Evolutionary conservation across 2,329 filamentous ascomycete genomes (phyloP), one percentile per base, ranked within the genome.

Genomic region (Calonectria naviculata): DNA sequence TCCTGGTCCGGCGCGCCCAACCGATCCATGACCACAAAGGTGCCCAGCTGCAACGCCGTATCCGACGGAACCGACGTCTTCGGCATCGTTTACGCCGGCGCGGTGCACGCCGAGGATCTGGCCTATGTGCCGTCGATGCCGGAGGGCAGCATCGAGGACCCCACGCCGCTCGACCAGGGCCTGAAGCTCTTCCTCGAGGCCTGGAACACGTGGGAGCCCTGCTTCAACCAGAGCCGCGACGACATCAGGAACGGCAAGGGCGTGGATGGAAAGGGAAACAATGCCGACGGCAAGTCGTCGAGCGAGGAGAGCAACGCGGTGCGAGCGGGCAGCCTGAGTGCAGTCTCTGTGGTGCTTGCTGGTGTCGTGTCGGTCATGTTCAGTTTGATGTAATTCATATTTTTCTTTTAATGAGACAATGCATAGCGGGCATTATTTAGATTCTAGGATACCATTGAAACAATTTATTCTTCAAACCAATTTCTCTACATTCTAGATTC

Each of bases 151-250:
- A 58, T 34, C 31, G 31, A 58, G 52, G 31, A 58, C 12, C 52
- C 52, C 21, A 24, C 38, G 15, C 71, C 73, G 7, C 47, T 71
- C 5, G 36, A 71, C 9, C 71, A 75, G 58, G 73, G 73, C 3
- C 9, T 75, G 29, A 70, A 64, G 12, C 49, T 75, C 41, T 75
- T 75, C 54, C 60, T 73, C 24, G 41, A 69, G 24, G 73, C 73
- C 4, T 75, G 73, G 73, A 47, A 65, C 2, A 29, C n/a, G 6
- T 75, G 73, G 73, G 15, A 26, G 34, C 71, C 73, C 9, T 75
- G 73, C 65, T 75, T 75, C 65, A 75, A 75, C 65, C 36, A 73
- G 65, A 75, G 71, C 56, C 58, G 73, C 17, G 73, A 73, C 34
- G 47, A 63, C 34, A 42, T 71, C 21, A 64, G 71, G 17, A 73